These are phyloP conservation scores for Viridothelium virens DNA, from an alignment of 495 filamentous ascomycete species.

Conservation along the genomic window DNA sequence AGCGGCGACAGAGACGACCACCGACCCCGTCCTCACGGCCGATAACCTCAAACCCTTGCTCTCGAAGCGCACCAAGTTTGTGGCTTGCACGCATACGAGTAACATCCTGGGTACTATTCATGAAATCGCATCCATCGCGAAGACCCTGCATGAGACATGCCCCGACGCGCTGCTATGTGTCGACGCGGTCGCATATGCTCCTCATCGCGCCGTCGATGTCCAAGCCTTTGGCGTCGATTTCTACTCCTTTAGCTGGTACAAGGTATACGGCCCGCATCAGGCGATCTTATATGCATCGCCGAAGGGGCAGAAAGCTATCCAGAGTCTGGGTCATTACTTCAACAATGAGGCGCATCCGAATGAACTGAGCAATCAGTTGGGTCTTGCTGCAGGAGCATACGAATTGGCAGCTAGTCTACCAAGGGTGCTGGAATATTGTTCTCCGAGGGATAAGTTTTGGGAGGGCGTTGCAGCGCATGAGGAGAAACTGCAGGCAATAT, in stretches of 20 bases:
- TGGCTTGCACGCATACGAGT: conserved; percentile 59
- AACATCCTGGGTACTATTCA: conserved; percentile 67
- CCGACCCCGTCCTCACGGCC: conserved; percentile 49
- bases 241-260: conserved; percentile 68
- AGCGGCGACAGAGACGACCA: conserved; percentile 17
- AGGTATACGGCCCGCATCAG: conserved; percentile 54
- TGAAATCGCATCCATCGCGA: conserved; percentile 49
- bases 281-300: conserved; percentile 56
- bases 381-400: conserved; percentile 57
- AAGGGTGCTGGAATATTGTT: conserved; percentile 44
- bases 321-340: conserved; percentile 59
- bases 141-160: conserved; percentile 41
- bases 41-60: conserved; percentile 48
- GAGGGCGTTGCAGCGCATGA: conserved; percentile 50
- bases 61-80: conserved; percentile 51
- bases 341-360: conserved; percentile 38
- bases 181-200: conserved; percentile 63
- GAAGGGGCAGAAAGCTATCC: conserved; percentile 42
- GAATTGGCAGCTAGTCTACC: conserved; percentile 57
- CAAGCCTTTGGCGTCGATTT: conserved; percentile 58
- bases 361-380: conserved; percentile 53
- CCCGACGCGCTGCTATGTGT: conserved; percentile 45
- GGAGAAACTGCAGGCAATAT: conserved; percentile 46
- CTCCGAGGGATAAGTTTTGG: conserved; percentile 46
- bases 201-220: conserved; percentile 62